A percentile compares a stretch with the other conserved stretches of the same genome.
Conservation (phyloP, 148 eudicot genomes). For the Dianthus caryophyllus region DNA sequence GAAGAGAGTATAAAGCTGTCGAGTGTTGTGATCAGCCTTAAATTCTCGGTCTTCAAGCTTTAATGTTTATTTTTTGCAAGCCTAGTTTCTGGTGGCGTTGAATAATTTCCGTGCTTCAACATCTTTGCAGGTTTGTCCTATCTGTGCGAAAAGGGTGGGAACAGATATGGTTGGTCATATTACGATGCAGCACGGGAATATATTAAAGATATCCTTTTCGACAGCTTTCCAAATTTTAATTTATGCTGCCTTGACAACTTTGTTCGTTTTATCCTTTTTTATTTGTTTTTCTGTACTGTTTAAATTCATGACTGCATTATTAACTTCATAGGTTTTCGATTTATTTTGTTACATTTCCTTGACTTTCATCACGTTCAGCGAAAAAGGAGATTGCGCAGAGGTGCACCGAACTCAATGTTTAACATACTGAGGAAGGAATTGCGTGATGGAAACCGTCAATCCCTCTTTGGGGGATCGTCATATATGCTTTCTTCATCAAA, state of each 20-base stretch:
- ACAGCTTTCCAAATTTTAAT: background rate
- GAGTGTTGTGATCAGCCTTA: background rate
- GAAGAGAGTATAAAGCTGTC: background rate
- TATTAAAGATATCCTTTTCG: constrained; percentile 84
- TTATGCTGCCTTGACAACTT: background rate
- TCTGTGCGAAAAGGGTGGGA: constrained; percentile 80
- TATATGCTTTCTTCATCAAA: constrained; percentile 41
- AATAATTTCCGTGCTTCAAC: constrained; percentile 2
- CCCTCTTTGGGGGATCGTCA: constrained; percentile 65
- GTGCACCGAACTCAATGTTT: constrained; percentile 55
- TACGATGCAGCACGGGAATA: constrained; percentile 75
- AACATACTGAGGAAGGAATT: constrained; percentile 60
- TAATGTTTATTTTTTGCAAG: too few species aligned
- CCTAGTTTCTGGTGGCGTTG: background rate
- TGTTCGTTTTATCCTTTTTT: background rate
- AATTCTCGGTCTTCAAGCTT: too few species aligned
- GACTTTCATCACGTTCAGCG: constrained; percentile 75
- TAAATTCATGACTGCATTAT: background rate
- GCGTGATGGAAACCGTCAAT: constrained; percentile 61
- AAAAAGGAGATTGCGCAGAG: constrained; percentile 63
- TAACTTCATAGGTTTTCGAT: background rate
- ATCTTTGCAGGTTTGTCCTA: constrained; percentile 74
- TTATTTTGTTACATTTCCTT: constrained; percentile 38
- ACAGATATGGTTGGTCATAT: constrained; percentile 79
- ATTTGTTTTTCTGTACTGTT: background rate